phyloP scores from a whole-genome alignment of 1,284 basidiomycete species.

The Tranzscheliella williamsii region DNA sequence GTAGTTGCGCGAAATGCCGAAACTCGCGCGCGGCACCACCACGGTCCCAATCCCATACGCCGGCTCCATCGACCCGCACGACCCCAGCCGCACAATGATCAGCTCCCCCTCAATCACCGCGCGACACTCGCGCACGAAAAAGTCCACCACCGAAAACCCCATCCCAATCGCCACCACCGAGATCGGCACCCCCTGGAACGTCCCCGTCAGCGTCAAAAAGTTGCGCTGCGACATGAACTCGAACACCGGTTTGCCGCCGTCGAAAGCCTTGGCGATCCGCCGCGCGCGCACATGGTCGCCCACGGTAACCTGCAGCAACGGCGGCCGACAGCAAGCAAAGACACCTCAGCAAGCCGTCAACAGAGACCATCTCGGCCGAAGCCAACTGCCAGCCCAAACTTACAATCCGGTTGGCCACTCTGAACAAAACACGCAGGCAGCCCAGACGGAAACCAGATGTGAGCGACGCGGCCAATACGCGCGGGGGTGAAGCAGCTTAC shows the following conservation, averaged over 20 bases:
- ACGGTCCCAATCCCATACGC: slow-evolving; percentile 72
- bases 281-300: slow-evolving; percentile 73
- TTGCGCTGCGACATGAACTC: slow-evolving; percentile 73
- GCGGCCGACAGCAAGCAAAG: too few species aligned
- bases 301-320: slow-evolving; percentile 67
- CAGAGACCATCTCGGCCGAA: too few species aligned
- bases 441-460: too few species aligned
- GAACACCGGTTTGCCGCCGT: slow-evolving; percentile 66
- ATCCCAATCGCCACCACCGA: slow-evolving; percentile 80
- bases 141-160: slow-evolving; percentile 69
- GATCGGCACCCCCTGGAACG: slow-evolving; percentile 71
- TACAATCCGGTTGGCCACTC: slow-evolving; percentile 74
- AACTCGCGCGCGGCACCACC: slow-evolving; percentile 71
- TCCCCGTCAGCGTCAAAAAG: slow-evolving; percentile 78
- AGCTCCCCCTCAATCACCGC: slow-evolving; percentile 78
- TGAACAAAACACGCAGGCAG: too few species aligned
- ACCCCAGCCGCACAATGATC: slow-evolving; percentile 64
- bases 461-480: too few species aligned
- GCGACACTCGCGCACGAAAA: slow-evolving; percentile 78
- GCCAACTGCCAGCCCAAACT: too few species aligned
- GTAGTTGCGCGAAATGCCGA: slow-evolving; percentile 74
- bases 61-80: slow-evolving; percentile 73
- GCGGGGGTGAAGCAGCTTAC: slow-evolving; percentile 17
- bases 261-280: slow-evolving; percentile 69
- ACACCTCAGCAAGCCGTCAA: too few species aligned